Percentiles rank a stretch among this genome's conserved stretches.
Evolutionary conservation across 768 basidiomycete genomes (phyloP).

Genomic region (Saitozyma podzolica): DNA sequence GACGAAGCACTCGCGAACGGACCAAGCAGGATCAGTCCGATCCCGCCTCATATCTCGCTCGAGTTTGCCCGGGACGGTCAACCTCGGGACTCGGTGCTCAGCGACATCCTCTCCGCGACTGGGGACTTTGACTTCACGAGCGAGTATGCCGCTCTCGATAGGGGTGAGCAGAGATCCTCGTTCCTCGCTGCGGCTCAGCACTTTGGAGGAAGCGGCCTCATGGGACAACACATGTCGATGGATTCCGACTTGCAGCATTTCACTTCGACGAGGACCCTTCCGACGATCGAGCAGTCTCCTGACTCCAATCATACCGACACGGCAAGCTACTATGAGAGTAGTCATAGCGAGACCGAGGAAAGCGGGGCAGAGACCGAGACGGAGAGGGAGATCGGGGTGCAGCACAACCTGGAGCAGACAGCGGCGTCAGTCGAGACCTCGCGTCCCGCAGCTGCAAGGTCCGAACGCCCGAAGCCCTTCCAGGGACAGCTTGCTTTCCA

Average conservation of each 20-base stretch:
- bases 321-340: neutral
- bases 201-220: neutral
- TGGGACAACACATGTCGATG: no score
- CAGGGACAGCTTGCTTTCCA: slow-evolving; percentile 44
- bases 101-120: slow-evolving; percentile 14
- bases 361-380: neutral
- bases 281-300: slow-evolving; percentile 13
- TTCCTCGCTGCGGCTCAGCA: slow-evolving; percentile 42
- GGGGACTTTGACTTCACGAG: slow-evolving; percentile 47
- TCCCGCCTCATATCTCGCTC: neutral
- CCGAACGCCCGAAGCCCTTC: slow-evolving; percentile 25
- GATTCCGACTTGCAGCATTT: no score
- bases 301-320: neutral
- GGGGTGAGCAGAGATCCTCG: slow-evolving; percentile 32
- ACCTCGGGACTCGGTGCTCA: slow-evolving; percentile 10
- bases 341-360: neutral
- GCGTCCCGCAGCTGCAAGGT: neutral
- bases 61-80: slow-evolving; percentile 8
- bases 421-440: neutral
- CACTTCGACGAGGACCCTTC: neutral
- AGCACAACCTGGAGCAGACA: neutral
- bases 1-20: neutral
- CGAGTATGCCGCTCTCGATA: slow-evolving; percentile 42
- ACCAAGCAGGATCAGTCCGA: neutral
- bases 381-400: neutral